Evolutionary conservation across 1,139 yeast species (phyloP), one percentile per base, ranked within the genome.

Genomic region (Citeromyces hawaiiensis): DNA sequence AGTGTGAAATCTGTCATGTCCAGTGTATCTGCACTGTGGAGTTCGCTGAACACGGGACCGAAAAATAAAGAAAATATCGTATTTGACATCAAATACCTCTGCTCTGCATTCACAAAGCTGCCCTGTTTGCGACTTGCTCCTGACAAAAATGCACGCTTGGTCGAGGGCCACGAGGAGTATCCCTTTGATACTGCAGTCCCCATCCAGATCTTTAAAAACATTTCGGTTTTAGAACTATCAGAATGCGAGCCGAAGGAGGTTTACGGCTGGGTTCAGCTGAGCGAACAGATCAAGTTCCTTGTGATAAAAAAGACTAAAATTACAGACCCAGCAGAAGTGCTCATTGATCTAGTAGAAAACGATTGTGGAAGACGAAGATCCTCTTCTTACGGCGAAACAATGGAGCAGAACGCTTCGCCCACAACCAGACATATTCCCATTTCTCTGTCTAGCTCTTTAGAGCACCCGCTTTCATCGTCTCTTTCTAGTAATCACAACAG

Each of bases 171-270:
- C 51, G 83, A 77, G 52, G 85, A 77, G 51, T 77, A 72, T 48
- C 85, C 85, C 1, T 76, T 80, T 52, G 85, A 77, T 50, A 76
- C 83, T 2, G 69, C 81, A 2, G 78, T 79, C 5, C 85, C 85
- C 1, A 53, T 78, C 13, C 60, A 60, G 38, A 66, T 74, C 58
- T 77, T 77, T 53, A 75, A 74, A 46, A 78, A 76, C 51, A 55
- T 77, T 36, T 75, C 76, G 42, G 81, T 76, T 17, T 59, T 77
- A 39, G 85, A 77, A 50, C 55, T 78, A 4, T 59, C 64, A 34
- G 80, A 75, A 43, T 64, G 75, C 46, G 82, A 75, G 44, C 80
- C 82, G 14, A 73, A 75, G 46, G 82, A 76, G 46, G 62, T 77
- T 10, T 76, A 64, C 54, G 85, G 85, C 2, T 77, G 85, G 85